phyloP scores from a whole-genome alignment of 1,284 basidiomycete genomes.

The Trametes pubescens region DNA sequence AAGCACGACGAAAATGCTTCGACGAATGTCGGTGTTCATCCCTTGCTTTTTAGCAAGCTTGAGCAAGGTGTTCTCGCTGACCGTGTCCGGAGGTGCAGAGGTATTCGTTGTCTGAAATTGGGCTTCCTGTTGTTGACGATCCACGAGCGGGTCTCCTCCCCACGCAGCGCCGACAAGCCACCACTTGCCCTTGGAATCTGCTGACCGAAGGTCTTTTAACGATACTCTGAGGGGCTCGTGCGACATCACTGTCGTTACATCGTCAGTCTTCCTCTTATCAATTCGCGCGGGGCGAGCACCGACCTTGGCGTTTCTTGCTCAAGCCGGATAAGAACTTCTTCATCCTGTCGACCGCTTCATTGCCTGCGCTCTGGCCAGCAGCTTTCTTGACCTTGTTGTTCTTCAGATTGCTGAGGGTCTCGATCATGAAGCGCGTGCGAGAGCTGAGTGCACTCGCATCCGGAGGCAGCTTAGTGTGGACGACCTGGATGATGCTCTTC shows the following conservation, averaged over 20 bases:
- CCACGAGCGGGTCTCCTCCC: slow-evolving; percentile 89
- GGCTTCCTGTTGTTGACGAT: slow-evolving; percentile 56
- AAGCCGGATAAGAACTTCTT: slow-evolving; percentile 85
- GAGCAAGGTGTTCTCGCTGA: slow-evolving; percentile 62
- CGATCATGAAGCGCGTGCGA: slow-evolving; percentile 91
- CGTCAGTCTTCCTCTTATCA: neutral
- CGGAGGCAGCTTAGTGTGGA: slow-evolving; percentile 75
- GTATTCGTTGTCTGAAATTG: slow-evolving; percentile 32
- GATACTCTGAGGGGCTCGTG: slow-evolving; percentile 88
- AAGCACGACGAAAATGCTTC: slow-evolving; percentile 91
- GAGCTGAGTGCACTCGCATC: slow-evolving; percentile 73
- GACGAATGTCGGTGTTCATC: slow-evolving; percentile 97
- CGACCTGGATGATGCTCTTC: slow-evolving; percentile 85
- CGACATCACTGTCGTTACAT: slow-evolving; percentile 63
- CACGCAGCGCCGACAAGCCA: slow-evolving; percentile 98
- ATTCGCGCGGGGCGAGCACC: slow-evolving; percentile 17
- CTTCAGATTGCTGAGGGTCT: slow-evolving; percentile 89
- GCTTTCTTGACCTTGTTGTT: slow-evolving; percentile 86
- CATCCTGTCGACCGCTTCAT: slow-evolving; percentile 82
- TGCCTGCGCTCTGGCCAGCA: slow-evolving; percentile 64
- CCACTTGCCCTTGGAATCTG: slow-evolving; percentile 95
- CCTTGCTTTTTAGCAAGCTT: slow-evolving; percentile 92
- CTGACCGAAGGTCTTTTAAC: slow-evolving; percentile 85
- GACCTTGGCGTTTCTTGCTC: slow-evolving; percentile 80
- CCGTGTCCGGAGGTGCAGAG: slow-evolving; percentile 35